Evolutionary conservation across 2,329 filamentous ascomycete species (phyloP).

Genomic region (Aspergillus novofumigatus): DNA sequence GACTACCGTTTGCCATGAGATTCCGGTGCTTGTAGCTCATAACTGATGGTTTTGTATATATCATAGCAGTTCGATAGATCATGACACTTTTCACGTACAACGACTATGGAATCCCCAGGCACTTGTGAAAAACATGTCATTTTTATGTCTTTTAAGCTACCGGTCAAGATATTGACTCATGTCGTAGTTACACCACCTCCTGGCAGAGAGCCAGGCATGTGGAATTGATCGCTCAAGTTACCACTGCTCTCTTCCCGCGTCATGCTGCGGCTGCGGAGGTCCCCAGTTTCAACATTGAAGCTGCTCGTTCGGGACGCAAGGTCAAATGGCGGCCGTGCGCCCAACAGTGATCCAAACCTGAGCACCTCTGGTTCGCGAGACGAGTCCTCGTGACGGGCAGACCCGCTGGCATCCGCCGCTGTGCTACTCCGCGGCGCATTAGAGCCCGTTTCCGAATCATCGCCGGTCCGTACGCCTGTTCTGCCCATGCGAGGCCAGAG

Average conservation of each 20-base stretch:
- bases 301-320: constrained; percentile 31
- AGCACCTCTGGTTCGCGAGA: constrained; percentile 29
- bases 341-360: constrained; percentile 28
- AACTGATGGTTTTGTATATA: constrained; percentile 15
- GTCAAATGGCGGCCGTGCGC: constrained; percentile 27
- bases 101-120: background rate
- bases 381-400: constrained; percentile 19
- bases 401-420: constrained; percentile 22
- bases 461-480: constrained; percentile 41
- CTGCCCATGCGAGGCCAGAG: constrained; percentile 58
- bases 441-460: constrained; percentile 39
- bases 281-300: constrained; percentile 31
- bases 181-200: constrained; percentile 16
- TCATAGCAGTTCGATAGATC: constrained; percentile 11
- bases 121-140: background rate
- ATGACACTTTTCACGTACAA: constrained; percentile 1
- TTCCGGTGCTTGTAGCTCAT: background rate
- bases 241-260: constrained; percentile 28
- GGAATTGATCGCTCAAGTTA: constrained; percentile 29
- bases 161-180: constrained; percentile 6
- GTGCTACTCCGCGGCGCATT: constrained; percentile 28
- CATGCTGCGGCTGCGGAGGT: constrained; percentile 29
- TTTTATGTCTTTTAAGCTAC: background rate
- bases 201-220: constrained; percentile 40
- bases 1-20: background rate